Evolutionary conservation across 179 eudicot genomes (phyloP).

Genomic region (Monotropa hypopitys): DNA sequence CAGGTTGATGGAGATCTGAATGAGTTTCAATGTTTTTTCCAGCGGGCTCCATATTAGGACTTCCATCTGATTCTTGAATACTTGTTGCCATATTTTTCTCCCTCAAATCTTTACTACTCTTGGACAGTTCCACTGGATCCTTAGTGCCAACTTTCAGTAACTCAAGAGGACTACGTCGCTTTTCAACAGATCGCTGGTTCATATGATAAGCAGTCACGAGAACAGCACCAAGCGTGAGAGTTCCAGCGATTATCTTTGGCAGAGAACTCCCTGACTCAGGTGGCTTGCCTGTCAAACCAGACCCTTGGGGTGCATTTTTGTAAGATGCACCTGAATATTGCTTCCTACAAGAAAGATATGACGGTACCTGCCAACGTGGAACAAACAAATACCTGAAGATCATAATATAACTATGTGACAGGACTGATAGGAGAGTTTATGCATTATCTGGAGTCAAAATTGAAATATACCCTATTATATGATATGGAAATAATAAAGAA

Average conservation of each 20-base stretch:
- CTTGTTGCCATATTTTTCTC: constrained; percentile 16
- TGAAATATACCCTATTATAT: neutral
- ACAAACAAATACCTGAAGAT: neutral
- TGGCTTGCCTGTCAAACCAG: constrained; percentile 36
- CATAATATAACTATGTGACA: neutral
- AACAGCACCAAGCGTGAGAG: constrained; percentile 56
- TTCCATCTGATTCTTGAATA: constrained; percentile 23
- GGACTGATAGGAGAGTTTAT: neutral
- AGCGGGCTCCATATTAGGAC: constrained; percentile 21
- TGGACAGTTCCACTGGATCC: constrained; percentile 13
- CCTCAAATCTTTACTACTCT: constrained; percentile 11
- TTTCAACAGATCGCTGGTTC: constrained; percentile 25
- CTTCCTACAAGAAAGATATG: constrained; percentile 41
- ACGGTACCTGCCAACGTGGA: constrained; percentile 38
- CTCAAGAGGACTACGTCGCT: constrained; percentile 16
- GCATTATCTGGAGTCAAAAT: neutral
- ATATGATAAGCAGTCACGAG: constrained; percentile 43
- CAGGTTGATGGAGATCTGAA: constrained; percentile 19
- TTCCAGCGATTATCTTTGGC: constrained; percentile 46
- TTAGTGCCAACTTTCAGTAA: constrained; percentile 15
- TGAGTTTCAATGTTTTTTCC: constrained; percentile 23
- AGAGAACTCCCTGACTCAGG: constrained; percentile 28
- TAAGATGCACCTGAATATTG: constrained; percentile 41
- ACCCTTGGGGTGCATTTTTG: constrained; percentile 28
- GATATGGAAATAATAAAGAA: neutral